Conservation (phyloP, 805 yeast species). For the Hanseniaspora singularis region DNA sequence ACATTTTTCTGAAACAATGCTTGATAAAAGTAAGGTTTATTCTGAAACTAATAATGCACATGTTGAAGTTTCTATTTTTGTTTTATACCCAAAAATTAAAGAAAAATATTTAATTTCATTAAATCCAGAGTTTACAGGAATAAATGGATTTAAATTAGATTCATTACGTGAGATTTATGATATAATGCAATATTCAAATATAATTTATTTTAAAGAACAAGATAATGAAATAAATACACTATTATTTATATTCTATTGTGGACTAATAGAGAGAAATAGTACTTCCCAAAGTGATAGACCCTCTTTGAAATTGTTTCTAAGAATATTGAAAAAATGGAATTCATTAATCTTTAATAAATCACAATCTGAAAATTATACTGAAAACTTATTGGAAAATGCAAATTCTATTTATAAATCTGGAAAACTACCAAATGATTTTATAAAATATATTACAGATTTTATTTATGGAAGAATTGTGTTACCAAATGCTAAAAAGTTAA, state of each 20-base stretch:
- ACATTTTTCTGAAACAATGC: no score
- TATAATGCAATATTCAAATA: constrained; percentile 6
- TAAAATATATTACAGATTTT: constrained; percentile 43
- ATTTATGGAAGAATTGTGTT: constrained; percentile 67
- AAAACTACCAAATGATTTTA: constrained; percentile 32
- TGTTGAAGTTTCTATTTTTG: neutral
- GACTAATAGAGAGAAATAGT: constrained; percentile 2
- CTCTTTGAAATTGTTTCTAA: neutral
- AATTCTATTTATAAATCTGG: constrained; percentile 19
- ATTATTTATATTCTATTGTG: neutral
- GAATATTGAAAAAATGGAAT: neutral
- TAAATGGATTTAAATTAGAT: constrained; percentile 1
- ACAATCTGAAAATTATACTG: no score
- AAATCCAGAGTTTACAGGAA: neutral
- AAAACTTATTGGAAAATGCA: constrained; percentile 29
- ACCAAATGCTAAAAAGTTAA: constrained; percentile 52
- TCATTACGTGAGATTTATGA: constrained; percentile 12
- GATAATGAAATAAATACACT: neutral
- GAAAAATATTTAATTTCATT: constrained; percentile 7
- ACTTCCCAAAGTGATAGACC: neutral
- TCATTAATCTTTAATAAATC: no score
- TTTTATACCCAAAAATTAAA: neutral
- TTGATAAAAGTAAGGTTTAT: constrained; percentile 37
- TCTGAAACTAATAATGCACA: neutral
- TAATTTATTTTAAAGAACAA: constrained; percentile 1